Evolutionary conservation across 2,329 filamentous ascomycete species (phyloP).

Genomic region (Stromatinia cepivora): DNA sequence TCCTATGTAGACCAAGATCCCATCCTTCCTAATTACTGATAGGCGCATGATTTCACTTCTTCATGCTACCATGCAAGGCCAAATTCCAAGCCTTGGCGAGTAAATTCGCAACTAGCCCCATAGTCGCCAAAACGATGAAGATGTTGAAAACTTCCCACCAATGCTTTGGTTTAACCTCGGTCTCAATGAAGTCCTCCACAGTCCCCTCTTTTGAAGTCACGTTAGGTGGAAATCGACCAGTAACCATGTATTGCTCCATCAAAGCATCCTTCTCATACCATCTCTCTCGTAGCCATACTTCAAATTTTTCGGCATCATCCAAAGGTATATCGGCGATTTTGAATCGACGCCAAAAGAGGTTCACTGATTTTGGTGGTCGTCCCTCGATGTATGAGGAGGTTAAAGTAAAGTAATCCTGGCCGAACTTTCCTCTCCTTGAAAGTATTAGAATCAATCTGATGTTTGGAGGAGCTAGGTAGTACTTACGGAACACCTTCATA

Average conservation of each 20-base stretch:
- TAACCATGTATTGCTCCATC: conserved; percentile 77
- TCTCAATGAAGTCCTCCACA: conserved; percentile 39
- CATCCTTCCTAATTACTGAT: background rate
- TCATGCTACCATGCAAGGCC: background rate
- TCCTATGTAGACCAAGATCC: background rate
- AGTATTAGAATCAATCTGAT: conserved; percentile 16
- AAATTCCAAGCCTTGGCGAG: conserved; percentile 33
- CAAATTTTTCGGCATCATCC: conserved; percentile 71
- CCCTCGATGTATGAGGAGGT: conserved; percentile 86
- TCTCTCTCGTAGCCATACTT: conserved; percentile 77
- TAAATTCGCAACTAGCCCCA: conserved; percentile 36
- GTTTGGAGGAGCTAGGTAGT: conserved; percentile 15
- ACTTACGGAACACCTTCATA: conserved; percentile 90
- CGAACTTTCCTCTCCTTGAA: conserved; percentile 65
- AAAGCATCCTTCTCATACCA: conserved; percentile 93
- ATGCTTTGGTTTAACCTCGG: conserved; percentile 38
- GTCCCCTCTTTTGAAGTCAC: conserved; percentile 26
- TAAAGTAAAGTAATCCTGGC: conserved; percentile 88
- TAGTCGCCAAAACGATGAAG: conserved; percentile 38
- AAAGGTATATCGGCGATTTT: conserved; percentile 78
- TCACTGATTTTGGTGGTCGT: conserved; percentile 88
- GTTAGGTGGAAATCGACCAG: conserved; percentile 69
- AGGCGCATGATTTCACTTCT: background rate
- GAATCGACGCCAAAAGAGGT: conserved; percentile 94
- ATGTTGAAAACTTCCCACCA: conserved; percentile 41